These are phyloP conservation scores for Cladosporium halotolerans DNA, from an alignment of 2,329 filamentous ascomycete species.

Conservation along the genomic window DNA sequence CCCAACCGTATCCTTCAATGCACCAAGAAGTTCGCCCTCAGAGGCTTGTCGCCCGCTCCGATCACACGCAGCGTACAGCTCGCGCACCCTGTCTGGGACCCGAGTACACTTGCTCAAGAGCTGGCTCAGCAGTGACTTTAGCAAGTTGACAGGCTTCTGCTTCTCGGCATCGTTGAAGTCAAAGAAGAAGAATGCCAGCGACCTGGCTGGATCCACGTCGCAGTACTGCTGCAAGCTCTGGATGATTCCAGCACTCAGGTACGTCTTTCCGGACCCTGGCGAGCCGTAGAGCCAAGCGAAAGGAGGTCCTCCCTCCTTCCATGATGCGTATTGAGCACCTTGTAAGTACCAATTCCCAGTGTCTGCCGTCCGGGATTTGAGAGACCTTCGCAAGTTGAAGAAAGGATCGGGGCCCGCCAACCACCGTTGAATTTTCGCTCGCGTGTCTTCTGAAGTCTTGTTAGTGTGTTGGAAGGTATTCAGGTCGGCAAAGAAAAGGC, in stretches of 20 bases:
- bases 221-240: slow-evolving; percentile 12
- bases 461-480: background rate
- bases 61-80: background rate
- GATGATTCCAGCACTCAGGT: slow-evolving; percentile 12
- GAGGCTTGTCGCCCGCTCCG: background rate
- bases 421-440: slow-evolving; percentile 17
- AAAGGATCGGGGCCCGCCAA: slow-evolving; percentile 17
- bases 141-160: slow-evolving; percentile 29
- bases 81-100: background rate
- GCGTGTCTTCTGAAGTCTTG: slow-evolving; percentile 13
- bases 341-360: slow-evolving; percentile 13
- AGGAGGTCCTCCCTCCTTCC: slow-evolving; percentile 2
- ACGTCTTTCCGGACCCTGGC: slow-evolving; percentile 13
- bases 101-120: slow-evolving; percentile 21
- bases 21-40: background rate
- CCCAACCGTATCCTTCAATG: background rate
- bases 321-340: slow-evolving; percentile 5
- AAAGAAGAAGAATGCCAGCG: slow-evolving; percentile 27
- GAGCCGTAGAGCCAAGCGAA: slow-evolving; percentile 13
- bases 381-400: slow-evolving; percentile 11
- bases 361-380: slow-evolving; percentile 9
- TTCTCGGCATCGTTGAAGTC: slow-evolving; percentile 36
- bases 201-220: slow-evolving; percentile 9
- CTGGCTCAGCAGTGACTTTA: slow-evolving; percentile 35
- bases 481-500: background rate